phyloP scores from a whole-genome alignment of 441 rosid species.

The Gossypium lobatum region DNA sequence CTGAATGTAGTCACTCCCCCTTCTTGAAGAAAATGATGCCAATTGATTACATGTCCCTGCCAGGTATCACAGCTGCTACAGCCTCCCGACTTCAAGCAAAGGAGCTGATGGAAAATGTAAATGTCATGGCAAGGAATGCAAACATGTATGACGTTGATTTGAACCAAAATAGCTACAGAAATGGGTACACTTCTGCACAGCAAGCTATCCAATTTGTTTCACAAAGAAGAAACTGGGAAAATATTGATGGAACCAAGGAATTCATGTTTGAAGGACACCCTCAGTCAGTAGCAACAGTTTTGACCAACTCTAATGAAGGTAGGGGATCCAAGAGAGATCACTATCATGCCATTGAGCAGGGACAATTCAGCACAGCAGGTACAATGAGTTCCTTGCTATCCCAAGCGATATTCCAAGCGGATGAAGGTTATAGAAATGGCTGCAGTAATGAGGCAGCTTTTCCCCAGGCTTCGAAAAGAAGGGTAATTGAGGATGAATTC shows the following conservation, averaged over 20 bases:
- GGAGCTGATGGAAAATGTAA: constrained; percentile 24
- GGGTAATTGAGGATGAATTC: constrained; percentile 36
- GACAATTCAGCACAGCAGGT: constrained; percentile 23
- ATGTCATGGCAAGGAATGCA: constrained; percentile 25
- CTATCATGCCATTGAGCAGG: constrained; percentile 31
- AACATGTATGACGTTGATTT: constrained; percentile 23
- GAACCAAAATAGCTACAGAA: constrained; percentile 25
- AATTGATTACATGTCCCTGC: constrained; percentile 19
- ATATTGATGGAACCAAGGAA: constrained; percentile 30
- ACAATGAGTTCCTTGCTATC: constrained; percentile 22
- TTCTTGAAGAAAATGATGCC: constrained; percentile 17
- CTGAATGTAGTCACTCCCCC: constrained; percentile 20
- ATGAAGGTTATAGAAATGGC: constrained; percentile 27
- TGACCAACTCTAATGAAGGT: constrained; percentile 28
- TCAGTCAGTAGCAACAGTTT: constrained; percentile 26
- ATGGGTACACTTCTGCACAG: constrained; percentile 24
- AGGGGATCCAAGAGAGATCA: constrained; percentile 48
- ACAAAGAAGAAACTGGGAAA: constrained; percentile 25
- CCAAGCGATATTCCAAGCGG: constrained; percentile 32
- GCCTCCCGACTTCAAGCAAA: constrained; percentile 25
- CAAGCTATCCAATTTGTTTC: constrained; percentile 26
- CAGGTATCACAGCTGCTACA: constrained; percentile 15
- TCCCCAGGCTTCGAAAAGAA: constrained; percentile 41
- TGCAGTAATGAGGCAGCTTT: constrained; percentile 14
- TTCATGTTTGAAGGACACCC: constrained; percentile 21